Conservation (phyloP, 1,284 basidiomycete species). For the Naganishia liquefaciens region DNA sequence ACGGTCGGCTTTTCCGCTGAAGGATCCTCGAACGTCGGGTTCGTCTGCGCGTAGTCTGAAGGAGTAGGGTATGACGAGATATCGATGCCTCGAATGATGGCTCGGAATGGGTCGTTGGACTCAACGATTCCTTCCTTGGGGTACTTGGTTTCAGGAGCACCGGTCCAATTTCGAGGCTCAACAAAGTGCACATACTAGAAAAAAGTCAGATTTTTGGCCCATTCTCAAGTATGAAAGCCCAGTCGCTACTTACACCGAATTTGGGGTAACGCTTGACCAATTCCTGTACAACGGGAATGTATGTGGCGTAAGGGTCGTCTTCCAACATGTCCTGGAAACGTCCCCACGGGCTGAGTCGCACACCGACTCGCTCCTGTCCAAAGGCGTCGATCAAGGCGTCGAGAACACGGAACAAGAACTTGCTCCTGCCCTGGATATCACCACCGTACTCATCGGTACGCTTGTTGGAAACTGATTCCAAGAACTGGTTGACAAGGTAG, state of each 20-base stretch:
- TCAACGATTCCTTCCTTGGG: slow-evolving; percentile 36
- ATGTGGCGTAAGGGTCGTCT: slow-evolving; percentile 56
- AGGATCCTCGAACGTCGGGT: slow-evolving; percentile 35
- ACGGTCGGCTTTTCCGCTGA: slow-evolving; percentile 31
- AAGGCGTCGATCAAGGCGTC: slow-evolving; percentile 58
- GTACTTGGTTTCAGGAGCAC: slow-evolving; percentile 23
- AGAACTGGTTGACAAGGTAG: slow-evolving; percentile 63
- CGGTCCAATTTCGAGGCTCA: slow-evolving; percentile 55
- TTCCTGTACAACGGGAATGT: slow-evolving; percentile 38
- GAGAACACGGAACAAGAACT: slow-evolving; percentile 61
- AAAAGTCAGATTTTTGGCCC: neutral
- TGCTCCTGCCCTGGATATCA: slow-evolving; percentile 59
- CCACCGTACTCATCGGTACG: slow-evolving; percentile 66
- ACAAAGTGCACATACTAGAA: slow-evolving; percentile 60
- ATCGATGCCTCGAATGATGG: slow-evolving; percentile 36
- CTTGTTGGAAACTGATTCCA: slow-evolving; percentile 55
- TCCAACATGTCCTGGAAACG: slow-evolving; percentile 56
- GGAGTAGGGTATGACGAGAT: slow-evolving; percentile 26
- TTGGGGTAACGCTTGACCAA: slow-evolving; percentile 25
- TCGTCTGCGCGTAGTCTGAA: slow-evolving; percentile 31
- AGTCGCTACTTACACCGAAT: slow-evolving; percentile 23
- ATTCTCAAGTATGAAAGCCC: neutral
- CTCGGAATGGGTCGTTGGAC: slow-evolving; percentile 37
- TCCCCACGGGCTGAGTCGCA: slow-evolving; percentile 62
- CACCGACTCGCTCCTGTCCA: slow-evolving; percentile 57